phyloP scores from a whole-genome alignment of 495 filamentous ascomycete genomes.

The Neurospora pannonica region DNA sequence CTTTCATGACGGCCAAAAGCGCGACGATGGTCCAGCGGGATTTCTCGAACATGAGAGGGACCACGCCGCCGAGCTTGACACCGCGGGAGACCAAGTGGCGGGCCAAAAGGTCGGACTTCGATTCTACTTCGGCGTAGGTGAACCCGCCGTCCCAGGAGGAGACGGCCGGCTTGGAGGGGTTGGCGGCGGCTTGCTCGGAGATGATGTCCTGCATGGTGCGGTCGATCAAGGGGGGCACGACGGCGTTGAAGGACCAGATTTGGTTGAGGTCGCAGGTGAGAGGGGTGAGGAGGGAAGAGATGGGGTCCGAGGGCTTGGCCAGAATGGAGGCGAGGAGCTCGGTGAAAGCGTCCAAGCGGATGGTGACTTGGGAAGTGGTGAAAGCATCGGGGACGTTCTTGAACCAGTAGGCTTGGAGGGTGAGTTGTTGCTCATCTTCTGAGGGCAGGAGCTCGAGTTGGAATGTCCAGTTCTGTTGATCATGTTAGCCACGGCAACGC shows the following conservation, averaged over 20 bases:
- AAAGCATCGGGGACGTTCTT: background rate
- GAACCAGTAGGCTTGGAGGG: constrained; percentile 4
- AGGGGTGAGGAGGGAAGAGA: constrained; percentile 5
- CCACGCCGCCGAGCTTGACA: constrained; percentile 34
- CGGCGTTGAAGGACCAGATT: constrained; percentile 32
- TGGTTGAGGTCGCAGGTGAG: constrained; percentile 18
- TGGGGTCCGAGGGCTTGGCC: background rate
- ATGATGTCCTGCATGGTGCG: constrained; percentile 34
- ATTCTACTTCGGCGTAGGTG: constrained; percentile 46
- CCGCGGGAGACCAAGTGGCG: constrained; percentile 30
- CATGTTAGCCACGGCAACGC: background rate
- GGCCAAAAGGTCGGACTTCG: constrained; percentile 39
- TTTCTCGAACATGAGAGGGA: constrained; percentile 49
- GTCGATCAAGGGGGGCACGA: constrained; percentile 26
- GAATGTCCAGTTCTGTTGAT: constrained; percentile 5
- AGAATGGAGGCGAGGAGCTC: constrained; percentile 1
- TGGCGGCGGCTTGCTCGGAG: constrained; percentile 16
- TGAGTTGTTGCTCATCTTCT: background rate
- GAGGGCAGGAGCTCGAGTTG: constrained; percentile 4
- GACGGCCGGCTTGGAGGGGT: constrained; percentile 24
- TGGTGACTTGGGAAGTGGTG: background rate
- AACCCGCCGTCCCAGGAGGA: constrained; percentile 50
- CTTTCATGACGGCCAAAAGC: constrained; percentile 44
- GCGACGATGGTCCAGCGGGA: constrained; percentile 43
- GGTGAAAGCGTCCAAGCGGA: constrained; percentile 5